phyloP scores from a whole-genome alignment of 176 grass and related monocot genomes.

The Themeda triandra region DNA sequence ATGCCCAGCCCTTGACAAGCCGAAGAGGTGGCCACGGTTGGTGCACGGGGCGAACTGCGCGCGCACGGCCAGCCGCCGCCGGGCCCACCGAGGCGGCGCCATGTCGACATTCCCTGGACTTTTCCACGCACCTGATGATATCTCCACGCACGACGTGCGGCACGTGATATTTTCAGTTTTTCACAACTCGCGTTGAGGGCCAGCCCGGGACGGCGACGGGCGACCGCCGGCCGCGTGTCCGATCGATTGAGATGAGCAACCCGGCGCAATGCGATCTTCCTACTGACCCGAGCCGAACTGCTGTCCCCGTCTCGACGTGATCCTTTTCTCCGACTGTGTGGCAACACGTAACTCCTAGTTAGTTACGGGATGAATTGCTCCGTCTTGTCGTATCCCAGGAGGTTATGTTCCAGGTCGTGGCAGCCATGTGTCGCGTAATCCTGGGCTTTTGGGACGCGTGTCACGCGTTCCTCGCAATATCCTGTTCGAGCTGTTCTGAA shows the following conservation, averaged over 20 bases:
- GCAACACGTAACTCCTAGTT: background rate
- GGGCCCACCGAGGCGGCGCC: background rate
- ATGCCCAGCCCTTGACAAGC: background rate
- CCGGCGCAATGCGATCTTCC: no score
- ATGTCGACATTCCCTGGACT: conserved; percentile 17
- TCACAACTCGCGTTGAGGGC: no score
- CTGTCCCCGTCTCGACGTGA: no score
- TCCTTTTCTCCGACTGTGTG: background rate
- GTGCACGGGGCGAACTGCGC: background rate
- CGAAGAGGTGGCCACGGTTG: conserved; percentile 26
- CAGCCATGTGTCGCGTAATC: background rate
- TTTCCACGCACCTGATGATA: background rate
- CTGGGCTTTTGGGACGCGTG: no score
- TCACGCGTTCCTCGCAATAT: no score
- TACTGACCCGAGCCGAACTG: no score
- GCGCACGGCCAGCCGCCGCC: conserved; percentile 5
- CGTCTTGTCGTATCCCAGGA: background rate
- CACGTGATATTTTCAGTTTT: no score
- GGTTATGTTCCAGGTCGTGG: background rate
- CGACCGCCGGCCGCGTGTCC: background rate
- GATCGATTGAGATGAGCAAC: no score
- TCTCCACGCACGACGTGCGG: background rate
- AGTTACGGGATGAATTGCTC: background rate
- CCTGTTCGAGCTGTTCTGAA: no score
- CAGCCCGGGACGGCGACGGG: background rate